These are phyloP conservation scores for Phytopythium boreale DNA, from an alignment of 352 stramenopile species.

Conservation along the genomic window DNA sequence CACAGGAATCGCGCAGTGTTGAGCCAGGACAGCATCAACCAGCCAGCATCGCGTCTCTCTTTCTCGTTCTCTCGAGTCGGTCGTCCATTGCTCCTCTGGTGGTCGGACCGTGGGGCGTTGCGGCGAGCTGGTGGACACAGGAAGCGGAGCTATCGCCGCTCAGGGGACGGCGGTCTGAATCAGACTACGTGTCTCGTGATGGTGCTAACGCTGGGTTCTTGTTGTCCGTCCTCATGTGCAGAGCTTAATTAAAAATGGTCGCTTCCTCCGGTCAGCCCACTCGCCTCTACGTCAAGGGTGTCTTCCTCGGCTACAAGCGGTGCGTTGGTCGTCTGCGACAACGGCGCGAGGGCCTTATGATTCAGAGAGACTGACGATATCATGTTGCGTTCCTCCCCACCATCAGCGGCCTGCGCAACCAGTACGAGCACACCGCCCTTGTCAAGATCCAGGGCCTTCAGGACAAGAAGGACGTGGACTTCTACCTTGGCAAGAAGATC, in stretches of 20 bases:
- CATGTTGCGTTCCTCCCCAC: neutral
- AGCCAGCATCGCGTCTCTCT: neutral
- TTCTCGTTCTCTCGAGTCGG: neutral
- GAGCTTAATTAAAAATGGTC: slow-evolving; percentile 88
- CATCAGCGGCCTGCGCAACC: slow-evolving; percentile 91
- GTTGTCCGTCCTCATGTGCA: slow-evolving; percentile 21
- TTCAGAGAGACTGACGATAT: neutral
- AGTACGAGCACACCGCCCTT: slow-evolving; percentile 97
- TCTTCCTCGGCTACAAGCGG: slow-evolving; percentile 99
- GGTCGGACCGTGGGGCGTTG: neutral
- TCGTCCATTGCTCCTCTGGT: neutral
- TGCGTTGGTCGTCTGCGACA: slow-evolving; percentile 22
- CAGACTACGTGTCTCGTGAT: neutral
- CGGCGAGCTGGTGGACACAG: neutral
- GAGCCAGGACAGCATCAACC: neutral
- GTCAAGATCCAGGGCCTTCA: slow-evolving; percentile 99
- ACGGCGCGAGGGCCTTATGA: too few relatives aligned
- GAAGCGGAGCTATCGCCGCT: neutral
- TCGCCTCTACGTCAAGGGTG: slow-evolving; percentile 98
- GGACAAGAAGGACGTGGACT: slow-evolving; percentile 97
- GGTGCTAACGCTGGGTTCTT: slow-evolving; percentile 1
- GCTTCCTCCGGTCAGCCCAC: slow-evolving; percentile 90
- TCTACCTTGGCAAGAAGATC: slow-evolving; percentile 99
- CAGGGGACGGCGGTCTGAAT: neutral
- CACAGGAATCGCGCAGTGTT: neutral